Conservation (phyloP, 2,329 filamentous ascomycete species). For the Hirsutella rhossiliensis region DNA sequence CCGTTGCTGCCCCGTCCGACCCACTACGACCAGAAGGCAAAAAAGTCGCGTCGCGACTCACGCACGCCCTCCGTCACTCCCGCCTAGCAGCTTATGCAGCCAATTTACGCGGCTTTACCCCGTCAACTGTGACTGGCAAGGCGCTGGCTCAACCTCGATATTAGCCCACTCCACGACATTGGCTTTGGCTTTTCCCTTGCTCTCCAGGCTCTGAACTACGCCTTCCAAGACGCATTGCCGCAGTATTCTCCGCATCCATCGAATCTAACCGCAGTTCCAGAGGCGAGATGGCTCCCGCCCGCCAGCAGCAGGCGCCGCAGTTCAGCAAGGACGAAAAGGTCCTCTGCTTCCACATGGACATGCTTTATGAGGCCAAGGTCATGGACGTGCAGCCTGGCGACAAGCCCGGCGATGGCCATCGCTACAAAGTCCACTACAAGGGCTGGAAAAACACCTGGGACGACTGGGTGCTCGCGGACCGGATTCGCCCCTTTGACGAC, state of each 20-base stretch:
- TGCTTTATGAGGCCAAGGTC: slow-evolving; percentile 96
- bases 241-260: background rate
- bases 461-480: slow-evolving; percentile 92
- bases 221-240: background rate
- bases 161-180: background rate
- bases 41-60: slow-evolving; percentile 1
- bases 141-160: background rate
- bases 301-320: slow-evolving; percentile 31
- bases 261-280: background rate
- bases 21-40: background rate
- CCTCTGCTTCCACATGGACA: slow-evolving; percentile 92
- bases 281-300: slow-evolving; percentile 27
- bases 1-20: too few relatives aligned
- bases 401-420: slow-evolving; percentile 56
- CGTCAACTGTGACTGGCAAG: background rate
- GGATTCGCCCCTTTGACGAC: slow-evolving; percentile 85
- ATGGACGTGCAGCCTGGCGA: slow-evolving; percentile 64
- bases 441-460: slow-evolving; percentile 99
- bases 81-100: slow-evolving; percentile 2
- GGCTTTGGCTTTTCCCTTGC: background rate
- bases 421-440: slow-evolving; percentile 96
- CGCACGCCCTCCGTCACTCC: background rate
- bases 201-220: background rate
- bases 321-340: slow-evolving; percentile 79
- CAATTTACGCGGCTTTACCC: slow-evolving; percentile 6